Conservation (phyloP, 805 yeast species). For the Kodamaea restingae region DNA sequence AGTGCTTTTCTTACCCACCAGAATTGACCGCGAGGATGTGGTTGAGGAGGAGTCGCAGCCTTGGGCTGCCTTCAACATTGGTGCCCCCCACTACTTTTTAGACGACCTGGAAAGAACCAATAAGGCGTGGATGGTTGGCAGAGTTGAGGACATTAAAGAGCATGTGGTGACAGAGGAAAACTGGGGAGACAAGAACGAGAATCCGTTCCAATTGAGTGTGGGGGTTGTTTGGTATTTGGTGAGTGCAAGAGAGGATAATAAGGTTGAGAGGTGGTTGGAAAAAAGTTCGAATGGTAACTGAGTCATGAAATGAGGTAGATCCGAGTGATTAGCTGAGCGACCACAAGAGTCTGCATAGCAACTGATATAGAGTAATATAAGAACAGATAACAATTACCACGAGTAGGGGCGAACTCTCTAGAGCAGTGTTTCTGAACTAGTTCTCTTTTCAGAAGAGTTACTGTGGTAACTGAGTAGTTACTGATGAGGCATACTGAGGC, state of each 20-base stretch:
- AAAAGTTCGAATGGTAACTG: neutral
- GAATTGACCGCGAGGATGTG: constrained; percentile 34
- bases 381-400: too few relatives aligned
- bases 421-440: too few relatives aligned
- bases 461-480: too few relatives aligned
- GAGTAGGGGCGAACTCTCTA: too few relatives aligned
- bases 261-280: constrained; percentile 1
- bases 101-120: constrained; percentile 33
- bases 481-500: too few relatives aligned
- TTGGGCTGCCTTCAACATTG: constrained; percentile 95
- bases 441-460: too few relatives aligned
- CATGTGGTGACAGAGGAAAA: constrained; percentile 46
- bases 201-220: constrained; percentile 62
- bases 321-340: too few relatives aligned
- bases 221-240: constrained; percentile 65
- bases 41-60: constrained; percentile 38
- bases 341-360: too few relatives aligned
- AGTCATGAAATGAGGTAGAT: neutral
- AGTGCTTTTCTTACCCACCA: constrained; percentile 81
- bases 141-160: constrained; percentile 56
- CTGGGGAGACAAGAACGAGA: constrained; percentile 31
- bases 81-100: constrained; percentile 79
- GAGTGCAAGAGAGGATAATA: constrained; percentile 36
- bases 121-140: constrained; percentile 82
- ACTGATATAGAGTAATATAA: too few relatives aligned